These are phyloP conservation scores for Cystobasidiaceae sp. DNA, from an alignment of 1,284 basidiomycete species.

Conservation along the genomic window DNA sequence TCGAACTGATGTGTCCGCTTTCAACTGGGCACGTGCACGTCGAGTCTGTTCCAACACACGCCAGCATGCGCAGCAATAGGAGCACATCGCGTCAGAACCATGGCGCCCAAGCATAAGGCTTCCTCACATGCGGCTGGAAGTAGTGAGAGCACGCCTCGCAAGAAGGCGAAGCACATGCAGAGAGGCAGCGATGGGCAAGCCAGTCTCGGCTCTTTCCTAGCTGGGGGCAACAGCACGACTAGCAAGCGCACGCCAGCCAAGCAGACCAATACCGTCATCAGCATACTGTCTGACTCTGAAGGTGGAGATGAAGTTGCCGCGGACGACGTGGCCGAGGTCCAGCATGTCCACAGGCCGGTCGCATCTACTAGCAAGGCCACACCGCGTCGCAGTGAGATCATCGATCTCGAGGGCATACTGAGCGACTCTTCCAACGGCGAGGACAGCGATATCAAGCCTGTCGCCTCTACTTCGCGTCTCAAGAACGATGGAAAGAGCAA, in stretches of 20 bases:
- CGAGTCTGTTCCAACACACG: too few relatives aligned
- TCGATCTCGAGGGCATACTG: slow-evolving; percentile 21
- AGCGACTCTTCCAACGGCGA: background rate
- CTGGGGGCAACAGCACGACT: too few relatives aligned
- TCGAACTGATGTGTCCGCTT: too few relatives aligned
- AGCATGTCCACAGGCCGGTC: background rate
- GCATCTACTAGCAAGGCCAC: background rate
- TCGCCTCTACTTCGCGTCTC: background rate
- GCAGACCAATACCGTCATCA: slow-evolving; percentile 22
- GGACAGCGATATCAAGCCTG: slow-evolving; percentile 14
- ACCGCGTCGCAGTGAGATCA: slow-evolving; percentile 12
- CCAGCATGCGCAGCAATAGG: too few relatives aligned
- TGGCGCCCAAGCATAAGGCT: background rate
- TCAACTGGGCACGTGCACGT: too few relatives aligned
- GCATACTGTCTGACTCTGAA: slow-evolving; percentile 19
- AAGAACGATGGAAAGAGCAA: slow-evolving; percentile 5
- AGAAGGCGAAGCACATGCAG: slow-evolving; percentile 19
- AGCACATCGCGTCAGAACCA: too few relatives aligned
- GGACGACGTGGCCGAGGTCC: background rate
- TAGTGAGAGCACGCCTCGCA: background rate
- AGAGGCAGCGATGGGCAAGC: slow-evolving; percentile 4
- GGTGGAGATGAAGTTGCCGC: too few relatives aligned
- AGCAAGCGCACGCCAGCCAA: background rate
- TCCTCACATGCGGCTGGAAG: background rate
- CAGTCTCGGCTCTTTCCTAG: slow-evolving; percentile 26